Conservation (phyloP, 352 stramenopile species). For the Hyaloperonospora brassicae region DNA sequence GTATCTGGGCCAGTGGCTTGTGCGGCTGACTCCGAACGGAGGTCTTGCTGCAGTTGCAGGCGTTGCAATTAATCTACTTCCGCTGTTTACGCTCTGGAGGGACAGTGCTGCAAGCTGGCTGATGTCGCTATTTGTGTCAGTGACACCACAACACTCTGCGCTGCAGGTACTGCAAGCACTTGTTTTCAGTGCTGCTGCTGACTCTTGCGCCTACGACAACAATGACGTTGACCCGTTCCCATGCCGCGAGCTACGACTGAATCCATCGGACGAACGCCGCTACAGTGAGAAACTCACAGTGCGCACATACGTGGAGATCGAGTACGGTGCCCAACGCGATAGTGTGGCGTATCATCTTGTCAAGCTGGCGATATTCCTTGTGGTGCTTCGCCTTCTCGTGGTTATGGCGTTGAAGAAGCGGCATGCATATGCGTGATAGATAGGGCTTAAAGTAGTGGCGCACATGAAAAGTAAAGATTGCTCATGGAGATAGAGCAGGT, state of each 20-base stretch:
- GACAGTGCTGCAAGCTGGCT: constrained; percentile 8
- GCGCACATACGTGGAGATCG: constrained; percentile 18
- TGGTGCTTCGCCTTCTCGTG: constrained; percentile 15
- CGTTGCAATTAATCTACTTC: constrained; percentile 20
- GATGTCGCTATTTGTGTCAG: constrained; percentile 13
- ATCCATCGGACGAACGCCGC: constrained; percentile 11
- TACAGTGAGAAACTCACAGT: constrained; percentile 15
- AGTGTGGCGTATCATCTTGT: constrained; percentile 13
- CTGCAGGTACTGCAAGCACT: constrained; percentile 21
- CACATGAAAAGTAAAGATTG: not conserved
- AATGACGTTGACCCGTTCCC: constrained; percentile 3
- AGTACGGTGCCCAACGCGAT: constrained; percentile 13
- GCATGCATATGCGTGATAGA: not conserved
- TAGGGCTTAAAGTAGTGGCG: not conserved
- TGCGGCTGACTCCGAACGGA: constrained; percentile 7
- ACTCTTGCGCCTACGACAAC: constrained; percentile 11
- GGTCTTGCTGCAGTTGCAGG: constrained; percentile 8
- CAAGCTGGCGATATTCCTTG: constrained; percentile 15
- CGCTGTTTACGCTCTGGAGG: constrained; percentile 16
- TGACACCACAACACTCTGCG: constrained; percentile 17
- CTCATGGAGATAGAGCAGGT: not conserved
- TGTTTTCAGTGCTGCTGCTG: constrained; percentile 14
- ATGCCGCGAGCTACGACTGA: constrained; percentile 16
- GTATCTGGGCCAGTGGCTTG: constrained; percentile 26
- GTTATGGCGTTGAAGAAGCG: constrained; percentile 15